Percentiles rank a stretch among this genome's conserved stretches.
These are phyloP conservation scores for Cercospora berteroae DNA, from an alignment of 2,329 filamentous ascomycete genomes.

Conservation along the genomic window DNA sequence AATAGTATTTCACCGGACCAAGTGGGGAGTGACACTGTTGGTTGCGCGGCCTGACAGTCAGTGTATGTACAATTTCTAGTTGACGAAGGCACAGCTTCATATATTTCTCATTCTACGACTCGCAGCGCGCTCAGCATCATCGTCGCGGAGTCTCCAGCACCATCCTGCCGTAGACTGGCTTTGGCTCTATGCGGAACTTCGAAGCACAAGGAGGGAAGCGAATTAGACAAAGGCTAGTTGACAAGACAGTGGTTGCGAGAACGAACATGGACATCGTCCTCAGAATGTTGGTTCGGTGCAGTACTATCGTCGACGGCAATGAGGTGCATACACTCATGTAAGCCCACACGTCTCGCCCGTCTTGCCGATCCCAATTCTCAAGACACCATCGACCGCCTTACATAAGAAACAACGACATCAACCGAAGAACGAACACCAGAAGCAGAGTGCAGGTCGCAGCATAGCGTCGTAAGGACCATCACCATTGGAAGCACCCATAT, in stretches of 20 bases:
- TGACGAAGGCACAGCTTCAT: no score
- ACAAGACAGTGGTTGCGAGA: background rate
- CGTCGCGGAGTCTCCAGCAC: background rate
- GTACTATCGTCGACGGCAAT: background rate
- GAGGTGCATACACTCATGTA: background rate
- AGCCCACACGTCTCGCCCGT: background rate
- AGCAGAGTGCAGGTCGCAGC: background rate
- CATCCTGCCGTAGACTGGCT: background rate
- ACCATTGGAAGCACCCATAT: background rate
- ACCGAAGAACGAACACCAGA: background rate
- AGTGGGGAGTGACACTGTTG: no score
- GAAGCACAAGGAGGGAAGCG: background rate
- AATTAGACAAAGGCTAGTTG: background rate
- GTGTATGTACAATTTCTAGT: no score
- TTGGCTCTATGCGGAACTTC: background rate
- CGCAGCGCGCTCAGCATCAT: no score
- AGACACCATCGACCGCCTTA: background rate
- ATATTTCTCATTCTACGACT: no score
- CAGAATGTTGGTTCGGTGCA: background rate
- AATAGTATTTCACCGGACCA: no score
- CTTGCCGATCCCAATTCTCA: background rate
- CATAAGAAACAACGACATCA: background rate
- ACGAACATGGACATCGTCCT: background rate
- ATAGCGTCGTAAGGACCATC: background rate
- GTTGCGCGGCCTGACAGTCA: no score